phyloP scores from a whole-genome alignment of 2,329 filamentous ascomycete species.

The Mollisiaceae sp. region DNA sequence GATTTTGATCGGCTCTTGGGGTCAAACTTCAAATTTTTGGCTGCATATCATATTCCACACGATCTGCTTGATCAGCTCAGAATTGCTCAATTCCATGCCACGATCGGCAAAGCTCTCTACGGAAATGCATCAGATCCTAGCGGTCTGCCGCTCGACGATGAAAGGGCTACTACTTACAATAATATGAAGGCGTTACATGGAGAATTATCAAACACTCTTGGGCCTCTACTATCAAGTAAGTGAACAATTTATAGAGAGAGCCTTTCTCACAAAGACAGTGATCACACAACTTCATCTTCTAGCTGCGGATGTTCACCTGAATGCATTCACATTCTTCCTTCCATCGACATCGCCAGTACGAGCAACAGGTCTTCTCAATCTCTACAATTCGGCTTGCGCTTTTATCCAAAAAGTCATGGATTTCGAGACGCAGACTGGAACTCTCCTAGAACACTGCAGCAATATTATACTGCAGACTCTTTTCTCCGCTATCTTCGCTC shows the following conservation, averaged over 20 bases:
- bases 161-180: not conserved
- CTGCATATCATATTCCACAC: not conserved
- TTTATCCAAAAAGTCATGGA: slow-evolving; percentile 30
- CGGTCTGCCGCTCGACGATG: not conserved
- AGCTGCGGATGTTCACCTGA: slow-evolving; percentile 30
- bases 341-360: slow-evolving; percentile 46
- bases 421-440: slow-evolving; percentile 37
- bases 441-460: slow-evolving; percentile 51
- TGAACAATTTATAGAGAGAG: not conserved
- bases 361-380: slow-evolving; percentile 51
- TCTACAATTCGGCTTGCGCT: slow-evolving; percentile 45
- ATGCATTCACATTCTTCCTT: slow-evolving; percentile 34
- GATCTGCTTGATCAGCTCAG: not conserved
- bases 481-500: slow-evolving; percentile 65
- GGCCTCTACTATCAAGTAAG: not conserved
- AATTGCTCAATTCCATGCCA: not conserved
- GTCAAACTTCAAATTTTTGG: not conserved
- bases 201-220: not conserved
- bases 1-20: slow-evolving; percentile 34
- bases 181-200: not conserved
- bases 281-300: slow-evolving; percentile 29
- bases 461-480: slow-evolving; percentile 73
- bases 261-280: slow-evolving; percentile 15
- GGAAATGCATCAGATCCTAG: slow-evolving; percentile 54
- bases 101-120: slow-evolving; percentile 52